These are phyloP conservation scores for Termitomyces sp. DNA, from an alignment of 768 basidiomycete genomes.

Conservation along the genomic window DNA sequence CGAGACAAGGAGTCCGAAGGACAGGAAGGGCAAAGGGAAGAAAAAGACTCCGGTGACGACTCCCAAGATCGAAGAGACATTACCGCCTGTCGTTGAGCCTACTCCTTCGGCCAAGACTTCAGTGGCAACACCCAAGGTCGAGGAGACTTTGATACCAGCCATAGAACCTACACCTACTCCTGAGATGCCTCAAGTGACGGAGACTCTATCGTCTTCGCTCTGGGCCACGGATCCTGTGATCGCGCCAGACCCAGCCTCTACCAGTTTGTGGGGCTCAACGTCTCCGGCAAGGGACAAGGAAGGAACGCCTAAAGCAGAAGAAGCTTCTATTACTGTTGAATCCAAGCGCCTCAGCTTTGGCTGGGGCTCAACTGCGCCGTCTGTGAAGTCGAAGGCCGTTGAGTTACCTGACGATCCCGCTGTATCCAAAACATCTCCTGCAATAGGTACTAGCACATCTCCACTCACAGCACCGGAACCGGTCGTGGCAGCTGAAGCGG, in stretches of 20 bases:
- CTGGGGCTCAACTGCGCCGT: slow-evolving; percentile 5
- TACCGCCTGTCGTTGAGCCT: slow-evolving; percentile 11
- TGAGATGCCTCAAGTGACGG: slow-evolving; percentile 26
- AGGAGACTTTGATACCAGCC: slow-evolving; percentile 1
- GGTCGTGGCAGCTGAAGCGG: slow-evolving; percentile 7
- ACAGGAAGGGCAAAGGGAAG: slow-evolving; percentile 24
- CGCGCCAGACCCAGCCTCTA: slow-evolving; percentile 1
- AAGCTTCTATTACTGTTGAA: slow-evolving; percentile 4
- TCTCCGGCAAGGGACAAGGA: slow-evolving; percentile 7
- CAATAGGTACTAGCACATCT: slow-evolving; percentile 9
- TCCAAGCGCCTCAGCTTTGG: slow-evolving; percentile 5
- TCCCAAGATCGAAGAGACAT: slow-evolving; percentile 10
- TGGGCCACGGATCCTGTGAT: slow-evolving; percentile 24
- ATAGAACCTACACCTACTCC: slow-evolving; percentile 14
- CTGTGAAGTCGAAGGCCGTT: slow-evolving; percentile 4
- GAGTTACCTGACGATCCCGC: background rate
- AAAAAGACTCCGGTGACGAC: slow-evolving; percentile 16
- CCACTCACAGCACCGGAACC: slow-evolving; percentile 14
- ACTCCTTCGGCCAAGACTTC: slow-evolving; percentile 16
- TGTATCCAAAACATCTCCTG: slow-evolving; percentile 15
- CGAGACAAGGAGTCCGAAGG: background rate
- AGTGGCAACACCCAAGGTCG: slow-evolving; percentile 2
- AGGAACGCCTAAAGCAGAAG: slow-evolving; percentile 14
- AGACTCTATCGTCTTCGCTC: slow-evolving; percentile 47
- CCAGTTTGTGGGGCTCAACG: slow-evolving; percentile 2